Conservation (phyloP, 495 filamentous ascomycete genomes). For the Parmelia sp. region DNA sequence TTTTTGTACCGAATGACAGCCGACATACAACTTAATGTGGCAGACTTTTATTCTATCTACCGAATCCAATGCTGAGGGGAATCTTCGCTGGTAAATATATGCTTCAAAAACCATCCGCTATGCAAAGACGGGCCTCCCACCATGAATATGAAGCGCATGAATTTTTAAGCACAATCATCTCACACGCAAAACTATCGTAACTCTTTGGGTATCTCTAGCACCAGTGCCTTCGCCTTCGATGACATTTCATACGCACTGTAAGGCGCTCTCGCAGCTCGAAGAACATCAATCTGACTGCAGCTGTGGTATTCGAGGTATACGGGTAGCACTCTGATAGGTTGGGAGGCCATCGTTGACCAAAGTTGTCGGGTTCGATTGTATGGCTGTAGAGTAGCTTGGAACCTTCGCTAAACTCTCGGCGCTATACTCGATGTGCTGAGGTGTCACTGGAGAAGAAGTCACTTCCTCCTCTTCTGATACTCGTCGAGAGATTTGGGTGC, state of each 20-base stretch:
- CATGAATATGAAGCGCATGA: neutral
- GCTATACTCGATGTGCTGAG: slow-evolving; percentile 57
- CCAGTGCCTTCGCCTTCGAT: neutral
- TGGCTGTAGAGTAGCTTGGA: slow-evolving; percentile 73
- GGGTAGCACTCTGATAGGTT: slow-evolving; percentile 55
- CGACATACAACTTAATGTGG: neutral
- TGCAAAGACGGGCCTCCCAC: neutral
- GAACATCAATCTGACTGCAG: neutral
- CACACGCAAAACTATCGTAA: neutral
- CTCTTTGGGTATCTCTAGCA: neutral
- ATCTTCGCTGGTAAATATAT: neutral
- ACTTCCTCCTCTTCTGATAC: slow-evolving; percentile 55
- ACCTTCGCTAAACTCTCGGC: slow-evolving; percentile 63
- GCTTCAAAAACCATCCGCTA: slow-evolving; percentile 1
- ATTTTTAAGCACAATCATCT: neutral
- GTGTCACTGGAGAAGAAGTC: slow-evolving; percentile 48
- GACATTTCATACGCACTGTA: neutral
- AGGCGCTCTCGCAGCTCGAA: neutral
- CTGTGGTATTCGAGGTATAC: slow-evolving; percentile 37
- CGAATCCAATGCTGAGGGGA: slow-evolving; percentile 8
- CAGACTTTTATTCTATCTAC: neutral
- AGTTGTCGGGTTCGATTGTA: slow-evolving; percentile 50
- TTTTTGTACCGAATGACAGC: neutral
- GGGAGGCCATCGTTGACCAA: slow-evolving; percentile 29
- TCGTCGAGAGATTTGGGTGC: slow-evolving; percentile 45